Evolutionary conservation across 2,329 filamentous ascomycete species (phyloP).

Genomic region (Sodiomyces alkalinus): DNA sequence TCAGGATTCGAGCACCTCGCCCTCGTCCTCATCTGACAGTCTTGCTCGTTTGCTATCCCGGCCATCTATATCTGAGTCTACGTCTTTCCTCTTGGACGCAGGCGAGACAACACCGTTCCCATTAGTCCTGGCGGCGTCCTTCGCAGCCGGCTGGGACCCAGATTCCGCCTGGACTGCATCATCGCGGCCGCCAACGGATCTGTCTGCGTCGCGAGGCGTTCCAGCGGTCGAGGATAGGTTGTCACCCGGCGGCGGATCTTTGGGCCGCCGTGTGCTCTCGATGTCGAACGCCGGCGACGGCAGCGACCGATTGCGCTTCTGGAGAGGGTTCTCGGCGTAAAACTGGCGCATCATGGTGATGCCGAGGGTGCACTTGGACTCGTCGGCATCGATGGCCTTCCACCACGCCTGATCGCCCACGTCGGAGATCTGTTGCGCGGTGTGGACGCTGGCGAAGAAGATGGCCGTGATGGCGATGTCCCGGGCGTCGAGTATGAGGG

Average conservation of each 20-base stretch:
- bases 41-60: slow-evolving; percentile 27
- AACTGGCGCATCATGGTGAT: slow-evolving; percentile 63
- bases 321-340: slow-evolving; percentile 48
- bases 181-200: slow-evolving; percentile 24
- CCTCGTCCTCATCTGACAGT: slow-evolving; percentile 30
- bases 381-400: slow-evolving; percentile 57
- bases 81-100: slow-evolving; percentile 23
- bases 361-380: slow-evolving; percentile 55
- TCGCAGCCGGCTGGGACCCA: slow-evolving; percentile 18
- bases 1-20: slow-evolving; percentile 29
- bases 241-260: slow-evolving; percentile 27
- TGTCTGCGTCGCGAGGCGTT: slow-evolving; percentile 31
- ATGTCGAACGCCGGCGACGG: slow-evolving; percentile 39
- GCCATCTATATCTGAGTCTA: slow-evolving; percentile 20
- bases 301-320: slow-evolving; percentile 38
- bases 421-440: slow-evolving; percentile 61
- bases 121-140: slow-evolving; percentile 9
- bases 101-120: slow-evolving; percentile 20
- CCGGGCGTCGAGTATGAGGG: slow-evolving; percentile 62
- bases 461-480: slow-evolving; percentile 76
- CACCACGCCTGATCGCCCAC: slow-evolving; percentile 72
- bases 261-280: slow-evolving; percentile 37
- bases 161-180: slow-evolving; percentile 17
- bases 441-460: slow-evolving; percentile 72
- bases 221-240: slow-evolving; percentile 31